These are phyloP conservation scores for Ophiostoma tasmaniense DNA, from an alignment of 2,329 filamentous ascomycete species.

Conservation along the genomic window DNA sequence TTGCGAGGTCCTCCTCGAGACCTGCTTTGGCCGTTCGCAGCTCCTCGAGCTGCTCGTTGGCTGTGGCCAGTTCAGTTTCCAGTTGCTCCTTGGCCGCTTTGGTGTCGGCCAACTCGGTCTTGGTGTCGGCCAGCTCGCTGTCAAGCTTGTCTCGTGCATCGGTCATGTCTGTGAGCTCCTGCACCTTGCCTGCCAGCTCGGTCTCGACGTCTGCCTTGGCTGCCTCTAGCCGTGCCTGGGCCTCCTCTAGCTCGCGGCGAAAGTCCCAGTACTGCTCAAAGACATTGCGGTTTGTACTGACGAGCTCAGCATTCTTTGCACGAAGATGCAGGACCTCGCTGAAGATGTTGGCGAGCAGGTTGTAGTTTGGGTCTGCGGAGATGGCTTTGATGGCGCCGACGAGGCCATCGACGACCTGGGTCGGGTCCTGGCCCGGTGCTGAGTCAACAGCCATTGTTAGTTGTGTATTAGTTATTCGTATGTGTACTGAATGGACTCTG, in stretches of 20 bases:
- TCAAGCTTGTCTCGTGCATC: constrained; percentile 17
- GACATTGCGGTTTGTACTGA: constrained; percentile 26
- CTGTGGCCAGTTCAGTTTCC: constrained; percentile 19
- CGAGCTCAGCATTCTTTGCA: constrained; percentile 27
- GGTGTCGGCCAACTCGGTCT: constrained; percentile 21
- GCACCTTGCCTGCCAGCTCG: constrained; percentile 22
- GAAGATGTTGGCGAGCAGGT: constrained; percentile 29
- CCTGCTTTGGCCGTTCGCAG: constrained; percentile 6
- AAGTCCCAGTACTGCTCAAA: constrained; percentile 30
- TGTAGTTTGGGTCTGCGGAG: constrained; percentile 29
- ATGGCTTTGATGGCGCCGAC: constrained; percentile 29
- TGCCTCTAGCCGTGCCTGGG: constrained; percentile 22
- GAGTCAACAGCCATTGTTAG: constrained; percentile 12
- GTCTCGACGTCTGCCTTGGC: constrained; percentile 25
- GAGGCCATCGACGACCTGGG: constrained; percentile 26
- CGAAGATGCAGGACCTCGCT: constrained; percentile 28
- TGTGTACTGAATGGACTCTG: background rate
- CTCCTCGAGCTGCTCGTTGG: constrained; percentile 20
- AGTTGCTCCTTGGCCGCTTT: constrained; percentile 8
- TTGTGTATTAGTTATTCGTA: background rate
- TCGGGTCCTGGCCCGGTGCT: constrained; percentile 13
- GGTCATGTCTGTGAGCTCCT: constrained; percentile 22
- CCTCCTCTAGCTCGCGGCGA: constrained; percentile 27
- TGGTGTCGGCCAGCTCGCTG: constrained; percentile 21
- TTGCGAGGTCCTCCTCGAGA: constrained; percentile 12